Conservation (phyloP, 805 yeast species). For the Myxozyma kluyveri region DNA sequence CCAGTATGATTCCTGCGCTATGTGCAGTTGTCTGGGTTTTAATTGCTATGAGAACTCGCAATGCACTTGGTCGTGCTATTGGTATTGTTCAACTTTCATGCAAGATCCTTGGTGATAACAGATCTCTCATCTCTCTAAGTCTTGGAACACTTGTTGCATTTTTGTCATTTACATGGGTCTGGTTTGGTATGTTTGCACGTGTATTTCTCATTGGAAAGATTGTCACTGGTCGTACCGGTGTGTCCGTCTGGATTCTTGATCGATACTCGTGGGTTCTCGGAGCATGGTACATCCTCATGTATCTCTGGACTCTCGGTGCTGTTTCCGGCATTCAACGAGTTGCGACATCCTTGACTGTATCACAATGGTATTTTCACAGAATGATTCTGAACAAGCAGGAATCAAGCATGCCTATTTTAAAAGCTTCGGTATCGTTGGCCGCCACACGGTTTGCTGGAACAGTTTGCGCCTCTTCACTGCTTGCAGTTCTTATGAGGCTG, state of each 20-base stretch:
- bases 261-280: constrained; percentile 38
- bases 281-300: constrained; percentile 38
- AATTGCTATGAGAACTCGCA: constrained; percentile 34
- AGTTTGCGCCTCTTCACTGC: constrained; percentile 38
- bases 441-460: constrained; percentile 40
- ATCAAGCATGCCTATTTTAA: constrained; percentile 27
- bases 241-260: constrained; percentile 31
- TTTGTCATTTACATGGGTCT: constrained; percentile 37
- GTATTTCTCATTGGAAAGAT: constrained; percentile 34
- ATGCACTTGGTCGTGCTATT: constrained; percentile 34
- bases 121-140: constrained; percentile 36
- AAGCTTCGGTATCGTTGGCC: constrained; percentile 33
- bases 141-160: constrained; percentile 35
- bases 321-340: constrained; percentile 41
- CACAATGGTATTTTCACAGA: constrained; percentile 42
- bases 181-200: constrained; percentile 40
- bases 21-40: constrained; percentile 35
- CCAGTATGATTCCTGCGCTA: constrained; percentile 33
- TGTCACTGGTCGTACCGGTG: constrained; percentile 17
- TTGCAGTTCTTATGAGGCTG: constrained; percentile 36
- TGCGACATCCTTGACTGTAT: constrained; percentile 39
- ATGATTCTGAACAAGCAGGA: constrained; percentile 30
- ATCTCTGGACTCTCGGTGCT: constrained; percentile 46
- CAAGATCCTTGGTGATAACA: constrained; percentile 38
- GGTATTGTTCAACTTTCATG: constrained; percentile 41